Percentiles rank a stretch among this genome's conserved stretches.
Conservation (phyloP, 2,329 filamentous ascomycete genomes). For the Akanthomyces dipterigenus region DNA sequence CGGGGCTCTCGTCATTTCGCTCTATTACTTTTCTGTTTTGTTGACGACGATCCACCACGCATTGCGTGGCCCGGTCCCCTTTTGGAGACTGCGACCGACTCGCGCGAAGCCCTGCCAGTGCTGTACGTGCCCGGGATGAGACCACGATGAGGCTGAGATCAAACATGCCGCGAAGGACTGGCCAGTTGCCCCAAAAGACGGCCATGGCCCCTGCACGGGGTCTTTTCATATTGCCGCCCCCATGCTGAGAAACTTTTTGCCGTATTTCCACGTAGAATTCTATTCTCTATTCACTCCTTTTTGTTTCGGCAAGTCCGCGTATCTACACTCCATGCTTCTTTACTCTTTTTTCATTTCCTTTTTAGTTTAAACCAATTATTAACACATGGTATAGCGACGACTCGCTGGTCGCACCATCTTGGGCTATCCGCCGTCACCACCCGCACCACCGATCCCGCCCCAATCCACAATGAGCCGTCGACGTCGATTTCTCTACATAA, state of each 20-base stretch:
- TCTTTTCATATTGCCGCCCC: background rate
- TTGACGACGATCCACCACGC: conserved; percentile 1
- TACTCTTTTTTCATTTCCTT: background rate
- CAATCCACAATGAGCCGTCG: background rate
- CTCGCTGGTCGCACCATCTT: background rate
- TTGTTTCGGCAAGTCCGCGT: background rate
- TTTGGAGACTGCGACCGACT: background rate
- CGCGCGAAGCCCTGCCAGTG: background rate
- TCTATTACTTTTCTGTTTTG: background rate
- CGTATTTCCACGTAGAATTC: background rate
- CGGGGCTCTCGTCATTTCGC: background rate
- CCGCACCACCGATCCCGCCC: background rate
- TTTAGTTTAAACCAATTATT: background rate
- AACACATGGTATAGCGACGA: too few relatives aligned
- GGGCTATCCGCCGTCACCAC: background rate
- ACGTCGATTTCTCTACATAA: background rate
- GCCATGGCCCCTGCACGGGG: background rate
- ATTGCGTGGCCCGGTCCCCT: conserved; percentile 1
- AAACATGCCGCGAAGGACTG: background rate
- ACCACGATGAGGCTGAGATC: conserved; percentile 10
- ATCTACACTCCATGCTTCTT: background rate
- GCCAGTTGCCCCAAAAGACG: background rate
- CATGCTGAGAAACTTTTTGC: background rate
- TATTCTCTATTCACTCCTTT: background rate
- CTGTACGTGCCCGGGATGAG: background rate